Conservation (phyloP, 1,284 basidiomycete species). For the Pyrrhoderma lamaoense region DNA sequence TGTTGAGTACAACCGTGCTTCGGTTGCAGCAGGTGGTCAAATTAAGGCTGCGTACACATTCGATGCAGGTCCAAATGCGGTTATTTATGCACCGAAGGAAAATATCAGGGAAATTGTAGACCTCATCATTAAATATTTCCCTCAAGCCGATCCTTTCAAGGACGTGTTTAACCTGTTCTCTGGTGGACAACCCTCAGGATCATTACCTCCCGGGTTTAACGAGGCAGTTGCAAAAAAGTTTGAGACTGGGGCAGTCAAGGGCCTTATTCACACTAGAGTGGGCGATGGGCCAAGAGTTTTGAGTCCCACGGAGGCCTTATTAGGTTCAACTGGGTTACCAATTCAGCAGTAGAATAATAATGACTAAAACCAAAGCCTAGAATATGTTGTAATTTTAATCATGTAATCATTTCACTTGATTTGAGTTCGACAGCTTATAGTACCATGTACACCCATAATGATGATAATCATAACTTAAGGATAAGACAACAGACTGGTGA, state of each 20-base stretch:
- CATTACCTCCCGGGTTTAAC: conserved; percentile 69
- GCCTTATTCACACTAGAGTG: conserved; percentile 85
- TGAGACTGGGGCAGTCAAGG: conserved; percentile 72
- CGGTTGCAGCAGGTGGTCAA: conserved; percentile 51
- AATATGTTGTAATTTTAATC: no score
- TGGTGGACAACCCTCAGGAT: conserved; percentile 33
- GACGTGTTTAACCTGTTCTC: conserved; percentile 64
- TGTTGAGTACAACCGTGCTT: conserved; percentile 90
- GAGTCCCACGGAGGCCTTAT: conserved; percentile 45
- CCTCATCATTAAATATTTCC: conserved; percentile 78
- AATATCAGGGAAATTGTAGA: conserved; percentile 75
- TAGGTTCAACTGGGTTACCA: conserved; percentile 53
- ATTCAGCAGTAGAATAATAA: conserved; percentile 27
- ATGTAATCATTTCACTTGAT: no score
- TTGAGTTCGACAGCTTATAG: no score
- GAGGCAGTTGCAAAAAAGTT: conserved; percentile 66
- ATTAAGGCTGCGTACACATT: conserved; percentile 94
- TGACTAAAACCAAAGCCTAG: no score
- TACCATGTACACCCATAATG: no score
- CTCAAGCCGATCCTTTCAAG: conserved; percentile 65
- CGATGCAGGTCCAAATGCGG: conserved; percentile 97
- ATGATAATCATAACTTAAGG: no score
- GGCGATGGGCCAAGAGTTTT: conserved; percentile 83
- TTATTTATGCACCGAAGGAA: conserved; percentile 84
- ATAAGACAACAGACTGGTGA: no score